A percentile compares a stretch with the other conserved stretches of the same genome.
Conservation (phyloP, 192 early-diverging fungal genomes). For the Endogone sp. region DNA sequence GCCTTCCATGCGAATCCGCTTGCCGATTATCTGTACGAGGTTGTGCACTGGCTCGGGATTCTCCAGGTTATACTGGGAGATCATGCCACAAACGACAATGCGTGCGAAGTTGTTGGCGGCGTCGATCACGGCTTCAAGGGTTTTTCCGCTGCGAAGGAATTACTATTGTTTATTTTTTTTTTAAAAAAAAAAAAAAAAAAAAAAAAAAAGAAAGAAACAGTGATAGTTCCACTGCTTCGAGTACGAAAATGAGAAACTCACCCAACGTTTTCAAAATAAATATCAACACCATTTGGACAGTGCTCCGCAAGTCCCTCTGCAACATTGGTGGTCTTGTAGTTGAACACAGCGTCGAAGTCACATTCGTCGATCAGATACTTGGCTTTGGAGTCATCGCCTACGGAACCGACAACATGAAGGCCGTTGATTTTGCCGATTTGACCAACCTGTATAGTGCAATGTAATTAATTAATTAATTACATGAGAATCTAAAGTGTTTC, state of each 20-base stretch:
- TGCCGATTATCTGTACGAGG: constrained; percentile 46
- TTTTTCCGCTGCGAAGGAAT: constrained; percentile 62
- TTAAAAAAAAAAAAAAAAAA: constrained; percentile 1
- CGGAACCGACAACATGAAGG: constrained; percentile 77
- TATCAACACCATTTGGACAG: constrained; percentile 79
- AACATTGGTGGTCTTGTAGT: constrained; percentile 80
- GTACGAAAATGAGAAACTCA: no score
- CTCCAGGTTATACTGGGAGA: constrained; percentile 62
- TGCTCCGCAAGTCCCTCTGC: constrained; percentile 48
- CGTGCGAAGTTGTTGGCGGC: constrained; percentile 63
- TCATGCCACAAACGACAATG: constrained; percentile 71
- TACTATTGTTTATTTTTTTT: constrained; percentile 12
- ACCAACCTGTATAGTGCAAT: constrained; percentile 48
- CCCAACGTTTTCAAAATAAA: constrained; percentile 85
- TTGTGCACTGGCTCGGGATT: constrained; percentile 52
- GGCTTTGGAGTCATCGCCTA: constrained; percentile 83
- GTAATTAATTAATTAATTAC: no score
- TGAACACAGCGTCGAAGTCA: constrained; percentile 84
- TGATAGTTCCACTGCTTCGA: no score
- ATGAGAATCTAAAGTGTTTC: no score
- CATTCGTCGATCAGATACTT: constrained; percentile 56
- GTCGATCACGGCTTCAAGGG: constrained; percentile 66
- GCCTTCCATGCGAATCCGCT: constrained; percentile 58
- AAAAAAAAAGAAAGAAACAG: no score
- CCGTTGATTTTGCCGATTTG: constrained; percentile 78